Base-by-base conservation (phyloP, 805 yeast species). In the Sugiyamaella marilandica region DNA sequence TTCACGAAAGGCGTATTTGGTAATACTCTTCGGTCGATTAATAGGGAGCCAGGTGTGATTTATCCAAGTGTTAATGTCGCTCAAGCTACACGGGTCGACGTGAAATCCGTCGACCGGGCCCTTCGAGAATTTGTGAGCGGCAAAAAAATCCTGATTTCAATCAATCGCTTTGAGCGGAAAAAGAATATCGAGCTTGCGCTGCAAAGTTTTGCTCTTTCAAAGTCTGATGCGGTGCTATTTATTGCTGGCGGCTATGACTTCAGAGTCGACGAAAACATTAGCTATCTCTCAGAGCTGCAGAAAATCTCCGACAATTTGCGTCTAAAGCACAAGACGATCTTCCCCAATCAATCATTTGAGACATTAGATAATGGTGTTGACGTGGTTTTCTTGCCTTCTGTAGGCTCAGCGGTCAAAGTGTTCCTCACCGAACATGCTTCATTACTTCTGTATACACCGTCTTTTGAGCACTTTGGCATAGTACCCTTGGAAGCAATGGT, bases 401-500 rank as follows among this genome's bases (percentile, higher is more conserved):
- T 92, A 8, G 77, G 86, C 39, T 75, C 89, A 1, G 65, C 76
- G 1, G 65, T 86, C 54, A 88, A 89, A 68, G 82, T 75, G 64
- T 71, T 77, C 1, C 74, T 94, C 26, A 70, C 94, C 33, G 66
- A 76, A 36, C 68, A 73, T 9, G 75, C 91, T 1, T 76, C 77
- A 45, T 60, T 86, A 52, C 74, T 94, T 19, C 70, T 91, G 44
- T 94, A 94, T 65, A 94, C 99, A 0, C 99, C 99, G 2, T 76
- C 86, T 0, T 79, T 78, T 61, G 99, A 94, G 68, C 99, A 94
- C 70, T 94, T 94, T 65, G 99, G 99, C 11, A 94, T 94, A 58
- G 99, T 94, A 9, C 99, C 99, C 1, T 75, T 94, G 13, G 99
- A 94, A 66, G 91, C 96, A 10, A 91, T 94, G 97, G 76, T 84